Conservation (phyloP, 2,329 filamentous ascomycete genomes). For the Aureobasidium pullulans region DNA sequence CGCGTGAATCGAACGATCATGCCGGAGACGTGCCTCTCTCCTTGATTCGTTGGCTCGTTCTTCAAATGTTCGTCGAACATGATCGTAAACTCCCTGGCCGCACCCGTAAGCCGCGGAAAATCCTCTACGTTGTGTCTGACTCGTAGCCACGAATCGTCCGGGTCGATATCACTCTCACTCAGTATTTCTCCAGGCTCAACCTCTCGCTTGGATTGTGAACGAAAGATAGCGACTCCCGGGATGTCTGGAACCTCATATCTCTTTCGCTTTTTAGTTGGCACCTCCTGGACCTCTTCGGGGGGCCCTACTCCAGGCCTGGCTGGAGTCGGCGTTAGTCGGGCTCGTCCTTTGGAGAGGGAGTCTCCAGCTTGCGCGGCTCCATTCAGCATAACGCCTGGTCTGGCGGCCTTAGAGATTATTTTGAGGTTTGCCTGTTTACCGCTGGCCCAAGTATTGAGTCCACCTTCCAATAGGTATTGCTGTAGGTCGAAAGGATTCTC, state of each 20-base stretch:
- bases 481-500: constrained; percentile 28
- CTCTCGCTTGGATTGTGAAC: constrained; percentile 32
- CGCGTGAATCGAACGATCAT: constrained; percentile 33
- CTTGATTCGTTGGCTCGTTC: constrained; percentile 27
- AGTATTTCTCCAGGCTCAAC: constrained; percentile 31
- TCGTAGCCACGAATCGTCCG: constrained; percentile 31
- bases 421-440: not conserved
- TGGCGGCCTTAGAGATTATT: not conserved
- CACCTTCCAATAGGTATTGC: constrained; percentile 29
- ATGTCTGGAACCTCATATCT: constrained; percentile 31
- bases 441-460: constrained; percentile 18
- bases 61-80: constrained; percentile 32
- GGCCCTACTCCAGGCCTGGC: not conserved
- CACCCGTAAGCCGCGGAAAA: constrained; percentile 21
- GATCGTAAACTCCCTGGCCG: constrained; percentile 28
- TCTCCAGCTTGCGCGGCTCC: not conserved
- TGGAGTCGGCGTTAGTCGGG: not conserved
- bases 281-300: constrained; percentile 19
- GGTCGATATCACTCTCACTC: constrained; percentile 38
- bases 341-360: not conserved
- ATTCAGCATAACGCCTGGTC: not conserved
- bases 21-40: constrained; percentile 29
- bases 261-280: constrained; percentile 21
- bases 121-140: constrained; percentile 24
- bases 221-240: constrained; percentile 32